phyloP scores from a whole-genome alignment of 108 stramenopile species.

The Cyclotella baltica region DNA sequence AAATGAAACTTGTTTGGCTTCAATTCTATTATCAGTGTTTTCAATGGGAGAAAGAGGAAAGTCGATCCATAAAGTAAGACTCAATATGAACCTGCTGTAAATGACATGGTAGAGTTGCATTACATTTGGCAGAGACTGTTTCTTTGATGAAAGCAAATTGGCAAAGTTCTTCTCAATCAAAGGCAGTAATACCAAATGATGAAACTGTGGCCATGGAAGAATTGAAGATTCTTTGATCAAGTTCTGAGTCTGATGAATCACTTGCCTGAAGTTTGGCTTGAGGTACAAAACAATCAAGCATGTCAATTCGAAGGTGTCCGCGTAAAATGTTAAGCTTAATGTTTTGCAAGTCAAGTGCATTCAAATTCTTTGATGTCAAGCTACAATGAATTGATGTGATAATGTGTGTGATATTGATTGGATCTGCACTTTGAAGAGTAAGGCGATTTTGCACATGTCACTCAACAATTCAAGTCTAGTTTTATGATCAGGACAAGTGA shows the following conservation, averaged over 20 bases:
- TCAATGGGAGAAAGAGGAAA: constrained; percentile 57
- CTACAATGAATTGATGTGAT: constrained; percentile 16
- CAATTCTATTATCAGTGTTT: constrained; percentile 53
- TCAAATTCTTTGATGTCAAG: constrained; percentile 26
- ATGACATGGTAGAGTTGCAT: constrained; percentile 63
- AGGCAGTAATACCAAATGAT: no score
- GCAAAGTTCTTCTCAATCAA: no score
- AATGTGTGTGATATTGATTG: background rate
- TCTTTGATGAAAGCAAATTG: background rate
- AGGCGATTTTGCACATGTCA: constrained; percentile 6
- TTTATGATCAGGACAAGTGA: constrained; percentile 60
- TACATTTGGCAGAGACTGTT: constrained; percentile 16
- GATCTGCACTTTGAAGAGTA: constrained; percentile 23
- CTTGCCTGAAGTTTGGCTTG: constrained; percentile 24
- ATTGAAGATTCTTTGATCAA: background rate
- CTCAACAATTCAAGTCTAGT: constrained; percentile 55
- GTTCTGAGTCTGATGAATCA: background rate
- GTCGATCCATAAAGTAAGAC: constrained; percentile 74
- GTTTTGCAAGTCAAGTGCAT: constrained; percentile 42
- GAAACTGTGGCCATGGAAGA: constrained; percentile 28
- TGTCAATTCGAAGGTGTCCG: constrained; percentile 70
- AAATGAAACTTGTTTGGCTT: constrained; percentile 67
- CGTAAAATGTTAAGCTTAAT: constrained; percentile 68
- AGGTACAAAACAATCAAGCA: constrained; percentile 65
- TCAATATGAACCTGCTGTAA: constrained; percentile 62